phyloP scores from a whole-genome alignment of 106 monocot genomes.

The Vanilla planifolia region DNA sequence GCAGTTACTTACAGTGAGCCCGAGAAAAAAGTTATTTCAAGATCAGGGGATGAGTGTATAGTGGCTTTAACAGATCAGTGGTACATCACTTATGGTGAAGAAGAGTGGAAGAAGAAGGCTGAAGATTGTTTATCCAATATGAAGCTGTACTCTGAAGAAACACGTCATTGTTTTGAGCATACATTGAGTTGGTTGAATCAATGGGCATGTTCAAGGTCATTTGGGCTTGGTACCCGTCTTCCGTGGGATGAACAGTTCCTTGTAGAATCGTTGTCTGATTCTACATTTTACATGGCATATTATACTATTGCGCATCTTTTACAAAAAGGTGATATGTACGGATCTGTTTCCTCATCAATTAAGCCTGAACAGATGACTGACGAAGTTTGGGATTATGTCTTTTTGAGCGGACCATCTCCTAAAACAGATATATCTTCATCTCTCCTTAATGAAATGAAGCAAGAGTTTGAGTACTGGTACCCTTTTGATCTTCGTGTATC shows the following conservation, averaged over 20 bases:
- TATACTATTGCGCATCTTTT: constrained; percentile 83
- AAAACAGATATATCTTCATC: constrained; percentile 35
- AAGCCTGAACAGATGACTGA: constrained; percentile 83
- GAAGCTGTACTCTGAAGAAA: constrained; percentile 67
- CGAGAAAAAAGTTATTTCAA: constrained; percentile 81
- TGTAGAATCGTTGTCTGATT: constrained; percentile 94
- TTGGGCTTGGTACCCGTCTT: constrained; percentile 88
- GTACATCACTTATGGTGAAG: constrained; percentile 90
- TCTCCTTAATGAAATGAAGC: constrained; percentile 68
- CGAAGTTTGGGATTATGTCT: constrained; percentile 84
- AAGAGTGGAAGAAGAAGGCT: constrained; percentile 64
- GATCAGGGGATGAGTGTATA: constrained; percentile 92
- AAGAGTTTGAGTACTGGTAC: constrained; percentile 97
- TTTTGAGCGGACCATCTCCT: constrained; percentile 41
- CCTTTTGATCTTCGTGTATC: constrained; percentile 93
- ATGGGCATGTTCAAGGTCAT: constrained; percentile 97
- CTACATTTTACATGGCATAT: constrained; percentile 92
- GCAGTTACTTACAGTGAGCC: constrained; percentile 92
- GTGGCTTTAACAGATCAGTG: constrained; percentile 94
- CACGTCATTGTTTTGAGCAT: constrained; percentile 76
- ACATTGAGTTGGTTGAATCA: constrained; percentile 92
- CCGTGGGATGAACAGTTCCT: constrained; percentile 94
- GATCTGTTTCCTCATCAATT: constrained; percentile 34
- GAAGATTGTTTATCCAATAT: constrained; percentile 61
- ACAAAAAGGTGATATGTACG: constrained; percentile 82